Evolutionary conservation across 306 rosid genomes (phyloP).

Genomic region (Abrus pulchellus): DNA sequence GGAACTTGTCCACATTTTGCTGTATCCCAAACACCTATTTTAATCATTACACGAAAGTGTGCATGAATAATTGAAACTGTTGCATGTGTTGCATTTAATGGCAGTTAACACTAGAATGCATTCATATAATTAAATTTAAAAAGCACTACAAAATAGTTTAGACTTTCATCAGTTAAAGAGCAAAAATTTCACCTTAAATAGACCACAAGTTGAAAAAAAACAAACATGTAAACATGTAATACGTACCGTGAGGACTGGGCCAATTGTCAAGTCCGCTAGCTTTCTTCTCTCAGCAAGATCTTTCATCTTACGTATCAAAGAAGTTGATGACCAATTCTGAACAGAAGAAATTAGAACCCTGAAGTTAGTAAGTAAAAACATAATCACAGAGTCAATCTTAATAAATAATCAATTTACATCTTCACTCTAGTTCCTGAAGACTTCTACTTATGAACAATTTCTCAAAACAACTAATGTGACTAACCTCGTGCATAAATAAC

Average conservation of each 20-base stretch:
- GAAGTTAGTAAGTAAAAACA: conserved; percentile 38
- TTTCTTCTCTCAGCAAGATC: conserved; percentile 92
- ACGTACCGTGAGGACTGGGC: conserved; percentile 93
- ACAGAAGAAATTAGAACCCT: conserved; percentile 41
- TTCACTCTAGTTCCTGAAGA: conserved; percentile 10
- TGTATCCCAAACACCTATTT: background rate
- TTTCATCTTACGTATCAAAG: conserved; percentile 78
- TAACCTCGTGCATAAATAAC: conserved; percentile 93
- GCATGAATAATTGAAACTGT: conserved; percentile 19
- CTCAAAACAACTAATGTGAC: conserved; percentile 42
- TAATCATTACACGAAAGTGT: background rate
- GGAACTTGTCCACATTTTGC: background rate
- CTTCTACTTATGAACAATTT: conserved; percentile 21
- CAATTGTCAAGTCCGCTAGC: conserved; percentile 81
- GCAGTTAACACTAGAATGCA: conserved; percentile 8
- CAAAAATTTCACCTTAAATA: background rate
- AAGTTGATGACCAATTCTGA: conserved; percentile 86
- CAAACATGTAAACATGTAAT: background rate
- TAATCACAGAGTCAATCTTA: conserved; percentile 12
- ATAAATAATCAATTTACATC: background rate
- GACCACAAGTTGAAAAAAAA: background rate
- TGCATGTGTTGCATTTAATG: background rate
- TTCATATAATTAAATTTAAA: conserved; percentile 7
- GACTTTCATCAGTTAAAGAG: background rate
- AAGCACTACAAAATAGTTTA: background rate